phyloP scores from a whole-genome alignment of 2,329 filamentous ascomycete species.

The Alternaria solani region DNA sequence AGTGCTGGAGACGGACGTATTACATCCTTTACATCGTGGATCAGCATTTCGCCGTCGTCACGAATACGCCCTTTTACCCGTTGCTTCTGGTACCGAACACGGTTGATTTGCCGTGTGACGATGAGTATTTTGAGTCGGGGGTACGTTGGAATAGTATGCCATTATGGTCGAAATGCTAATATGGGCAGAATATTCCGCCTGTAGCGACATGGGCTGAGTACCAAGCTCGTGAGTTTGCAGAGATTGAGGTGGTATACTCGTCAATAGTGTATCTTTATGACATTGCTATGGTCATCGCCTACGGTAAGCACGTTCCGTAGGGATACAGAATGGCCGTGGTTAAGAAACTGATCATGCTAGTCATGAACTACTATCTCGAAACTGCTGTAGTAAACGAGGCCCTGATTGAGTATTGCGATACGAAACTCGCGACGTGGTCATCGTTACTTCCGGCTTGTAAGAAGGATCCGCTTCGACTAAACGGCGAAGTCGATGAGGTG shows the following conservation, averaged over 20 bases:
- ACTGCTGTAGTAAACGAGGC: conserved; percentile 33
- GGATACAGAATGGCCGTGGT: background rate
- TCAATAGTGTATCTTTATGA: conserved; percentile 85
- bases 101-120: conserved; percentile 81
- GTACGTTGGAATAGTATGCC: conserved; percentile 28
- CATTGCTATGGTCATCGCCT: conserved; percentile 73
- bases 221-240: conserved; percentile 75
- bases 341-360: conserved; percentile 19
- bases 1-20: conserved; percentile 88
- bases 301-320: conserved; percentile 52
- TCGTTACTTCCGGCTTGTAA: conserved; percentile 79
- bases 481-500: conserved; percentile 81
- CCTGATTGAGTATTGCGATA: conserved; percentile 74
- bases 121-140: conserved; percentile 66
- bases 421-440: conserved; percentile 74
- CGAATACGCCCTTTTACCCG: conserved; percentile 71
- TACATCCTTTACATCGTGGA: conserved; percentile 81
- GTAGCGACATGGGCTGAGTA: conserved; percentile 71
- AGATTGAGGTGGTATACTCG: conserved; percentile 75
- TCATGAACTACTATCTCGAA: conserved; percentile 59
- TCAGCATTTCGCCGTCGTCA: conserved; percentile 80
- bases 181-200: conserved; percentile 41
- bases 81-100: conserved; percentile 70
- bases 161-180: background rate
- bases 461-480: conserved; percentile 70